Evolutionary conservation across 1,284 basidiomycete genomes (phyloP), one percentile per base, ranked within the genome.

Genomic region (Schizophyllum amplum): DNA sequence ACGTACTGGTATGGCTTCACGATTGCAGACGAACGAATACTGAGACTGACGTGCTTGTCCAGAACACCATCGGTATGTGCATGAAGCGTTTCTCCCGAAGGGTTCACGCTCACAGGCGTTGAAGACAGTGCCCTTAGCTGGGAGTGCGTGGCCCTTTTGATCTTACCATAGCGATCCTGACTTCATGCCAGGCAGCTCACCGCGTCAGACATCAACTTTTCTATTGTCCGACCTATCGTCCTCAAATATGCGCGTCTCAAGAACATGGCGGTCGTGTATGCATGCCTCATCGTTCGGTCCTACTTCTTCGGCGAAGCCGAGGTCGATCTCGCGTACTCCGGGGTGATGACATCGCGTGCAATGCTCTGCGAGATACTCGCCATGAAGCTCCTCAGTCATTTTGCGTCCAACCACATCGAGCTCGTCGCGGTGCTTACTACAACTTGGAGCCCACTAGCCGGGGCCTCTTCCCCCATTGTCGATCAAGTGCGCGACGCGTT

Each of bases 201-300:
- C 15, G 87, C 90, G 0, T 84, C 91, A 1, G 90, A 93, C 63
- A 81, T 95, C 71, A 90, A 92, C 66, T 92, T 92, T 64, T 80
- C 87, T 5, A 75, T 94, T 55, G 83, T 94, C 24, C 81, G 91
- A 9, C 92, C 92, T 0, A 71, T 94, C 24, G 86, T 93, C 2
- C 74, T 81, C 65, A 90, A 87, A 64, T 93, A 91, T 73, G 86
- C 90, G 23, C 80, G 79, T 58, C 77, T 88, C 51, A 75, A 82
- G 59, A 91, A 92, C 65, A 78, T 88, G 71, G 81, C 88, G 1
- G 74, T 82, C 49, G 80, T 90, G 21, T 90, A 88, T 64, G 84
- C 83, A 1, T 88, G 86, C 65, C 82, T 92, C 64, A 86, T 89
- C 33, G 72, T 74, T 20, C 67, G 75, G 47, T 75, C 73, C 1